Percentiles rank a stretch among this genome's conserved stretches.
phyloP scores from a whole-genome alignment of 2,329 filamentous ascomycete species.

The Myriosclerotinia duriaeana region DNA sequence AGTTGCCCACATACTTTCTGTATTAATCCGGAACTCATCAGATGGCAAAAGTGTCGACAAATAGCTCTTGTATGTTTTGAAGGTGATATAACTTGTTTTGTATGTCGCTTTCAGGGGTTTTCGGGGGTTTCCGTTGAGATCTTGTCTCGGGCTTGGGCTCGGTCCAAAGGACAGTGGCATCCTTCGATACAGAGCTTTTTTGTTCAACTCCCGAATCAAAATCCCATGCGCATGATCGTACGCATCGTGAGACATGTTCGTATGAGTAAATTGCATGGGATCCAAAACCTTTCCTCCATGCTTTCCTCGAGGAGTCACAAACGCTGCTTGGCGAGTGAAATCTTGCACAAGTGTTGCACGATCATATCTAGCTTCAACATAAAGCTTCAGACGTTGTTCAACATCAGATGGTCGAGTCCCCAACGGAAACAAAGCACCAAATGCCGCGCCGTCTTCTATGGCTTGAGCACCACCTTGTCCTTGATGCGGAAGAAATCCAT shows the following conservation, averaged over 20 bases:
- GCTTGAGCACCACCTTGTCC: conserved; percentile 63
- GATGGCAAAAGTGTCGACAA: conserved; percentile 44
- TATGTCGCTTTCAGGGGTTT: conserved; percentile 15
- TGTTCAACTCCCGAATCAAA: conserved; percentile 44
- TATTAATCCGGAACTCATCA: conserved; percentile 36
- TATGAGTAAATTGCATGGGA: conserved; percentile 47
- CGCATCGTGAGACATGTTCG: conserved; percentile 53
- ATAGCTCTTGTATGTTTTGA: conserved; percentile 42
- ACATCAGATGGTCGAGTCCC: conserved; percentile 50
- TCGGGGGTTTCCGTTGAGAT: conserved; percentile 23
- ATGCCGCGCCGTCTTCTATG: conserved; percentile 64
- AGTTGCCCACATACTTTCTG: conserved; percentile 37
- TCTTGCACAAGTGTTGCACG: conserved; percentile 59
- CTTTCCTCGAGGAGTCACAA: conserved; percentile 23
- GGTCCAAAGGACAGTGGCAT: conserved; percentile 45
- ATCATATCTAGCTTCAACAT: conserved; percentile 57
- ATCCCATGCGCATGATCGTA: conserved; percentile 49
- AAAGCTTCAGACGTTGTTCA: conserved; percentile 56
- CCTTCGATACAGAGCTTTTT: conserved; percentile 48
- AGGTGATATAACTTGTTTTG: conserved; percentile 33
- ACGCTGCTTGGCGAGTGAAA: conserved; percentile 48
- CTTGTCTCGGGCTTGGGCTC: conserved; percentile 35
- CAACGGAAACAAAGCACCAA: conserved; percentile 55
- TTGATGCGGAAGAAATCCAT: conserved; percentile 65
- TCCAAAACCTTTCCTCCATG: conserved; percentile 30